Percentiles rank a stretch among this genome's conserved stretches.
These are phyloP conservation scores for Petunia secreta DNA, from an alignment of 257 asterid genomes.

Conservation along the genomic window DNA sequence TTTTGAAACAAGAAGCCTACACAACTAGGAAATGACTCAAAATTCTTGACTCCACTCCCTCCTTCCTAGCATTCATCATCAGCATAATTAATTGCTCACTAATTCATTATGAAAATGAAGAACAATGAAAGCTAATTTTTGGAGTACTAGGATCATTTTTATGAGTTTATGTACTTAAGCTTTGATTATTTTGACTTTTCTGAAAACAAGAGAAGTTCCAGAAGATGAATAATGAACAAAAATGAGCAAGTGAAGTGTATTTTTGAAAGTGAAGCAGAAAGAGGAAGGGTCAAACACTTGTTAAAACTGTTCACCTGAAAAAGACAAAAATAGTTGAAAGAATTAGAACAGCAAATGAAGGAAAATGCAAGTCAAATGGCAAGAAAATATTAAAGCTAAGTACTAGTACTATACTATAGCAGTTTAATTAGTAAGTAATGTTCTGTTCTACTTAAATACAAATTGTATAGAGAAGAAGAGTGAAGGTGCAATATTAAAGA, in stretches of 20 bases:
- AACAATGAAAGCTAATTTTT: not conserved
- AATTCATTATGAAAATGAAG: slow-evolving; percentile 11
- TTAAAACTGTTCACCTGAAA: slow-evolving; percentile 36
- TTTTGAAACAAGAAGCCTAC: slow-evolving; percentile 37
- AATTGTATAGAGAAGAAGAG: slow-evolving; percentile 4
- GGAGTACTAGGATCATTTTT: not conserved
- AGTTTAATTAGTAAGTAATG: not conserved
- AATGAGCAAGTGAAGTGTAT: slow-evolving; percentile 17
- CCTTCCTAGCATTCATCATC: slow-evolving; percentile 1
- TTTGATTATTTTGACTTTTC: not conserved
- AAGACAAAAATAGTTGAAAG: slow-evolving; percentile 26
- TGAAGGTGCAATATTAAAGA: not conserved
- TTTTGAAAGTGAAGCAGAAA: not conserved
- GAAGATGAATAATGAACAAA: not conserved
- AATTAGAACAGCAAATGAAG: slow-evolving; percentile 27
- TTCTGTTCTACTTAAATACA: not conserved
- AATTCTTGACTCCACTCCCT: slow-evolving; percentile 17
- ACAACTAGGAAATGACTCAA: slow-evolving; percentile 29
- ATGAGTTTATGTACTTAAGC: not conserved
- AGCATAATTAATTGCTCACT: not conserved
- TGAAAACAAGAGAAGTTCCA: not conserved
- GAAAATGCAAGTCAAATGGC: slow-evolving; percentile 6
- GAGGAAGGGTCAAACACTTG: slow-evolving; percentile 32
- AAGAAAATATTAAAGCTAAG: not conserved
- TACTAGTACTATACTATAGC: not conserved